Conservation (phyloP, 371 early-diverging fungal species). For the Mortierella sp. region DNA sequence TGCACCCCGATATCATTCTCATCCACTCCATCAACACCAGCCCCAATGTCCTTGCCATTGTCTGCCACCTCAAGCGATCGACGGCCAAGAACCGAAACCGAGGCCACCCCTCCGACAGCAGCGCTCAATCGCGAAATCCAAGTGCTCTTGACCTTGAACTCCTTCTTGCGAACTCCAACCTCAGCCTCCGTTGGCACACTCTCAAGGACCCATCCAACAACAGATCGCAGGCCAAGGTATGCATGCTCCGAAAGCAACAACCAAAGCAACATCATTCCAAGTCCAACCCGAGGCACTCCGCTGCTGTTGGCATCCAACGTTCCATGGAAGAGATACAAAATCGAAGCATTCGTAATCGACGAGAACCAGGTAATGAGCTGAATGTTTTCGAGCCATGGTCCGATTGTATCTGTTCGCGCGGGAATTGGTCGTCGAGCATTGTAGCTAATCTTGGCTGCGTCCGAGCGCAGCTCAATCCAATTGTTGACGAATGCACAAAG, state of each 20-base stretch:
- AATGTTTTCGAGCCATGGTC: slow-evolving; percentile 86
- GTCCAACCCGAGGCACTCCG: slow-evolving; percentile 22
- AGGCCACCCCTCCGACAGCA: slow-evolving; percentile 13
- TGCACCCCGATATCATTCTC: slow-evolving; percentile 35
- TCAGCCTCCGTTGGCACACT: slow-evolving; percentile 49
- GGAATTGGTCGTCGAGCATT: slow-evolving; percentile 79
- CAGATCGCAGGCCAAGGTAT: slow-evolving; percentile 29
- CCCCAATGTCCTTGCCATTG: not conserved
- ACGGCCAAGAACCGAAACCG: not conserved
- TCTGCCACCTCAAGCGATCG: not conserved
- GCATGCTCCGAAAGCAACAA: slow-evolving; percentile 45
- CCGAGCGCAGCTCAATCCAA: slow-evolving; percentile 88
- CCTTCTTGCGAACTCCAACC: slow-evolving; percentile 40
- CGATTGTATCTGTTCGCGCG: slow-evolving; percentile 80
- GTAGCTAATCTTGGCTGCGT: slow-evolving; percentile 86
- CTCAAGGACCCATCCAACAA: slow-evolving; percentile 26
- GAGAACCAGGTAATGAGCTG: slow-evolving; percentile 72
- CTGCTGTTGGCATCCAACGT: slow-evolving; percentile 12
- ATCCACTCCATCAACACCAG: not conserved
- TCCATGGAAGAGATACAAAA: slow-evolving; percentile 73
- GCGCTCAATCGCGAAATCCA: slow-evolving; percentile 41
- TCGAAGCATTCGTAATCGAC: slow-evolving; percentile 79
- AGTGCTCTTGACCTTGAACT: slow-evolving; percentile 51
- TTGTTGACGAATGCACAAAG: slow-evolving; percentile 86
- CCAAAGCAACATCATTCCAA: slow-evolving; percentile 34